Conservation (phyloP, 192 early-diverging fungal genomes). For the Thoreauomyces humboldtii region DNA sequence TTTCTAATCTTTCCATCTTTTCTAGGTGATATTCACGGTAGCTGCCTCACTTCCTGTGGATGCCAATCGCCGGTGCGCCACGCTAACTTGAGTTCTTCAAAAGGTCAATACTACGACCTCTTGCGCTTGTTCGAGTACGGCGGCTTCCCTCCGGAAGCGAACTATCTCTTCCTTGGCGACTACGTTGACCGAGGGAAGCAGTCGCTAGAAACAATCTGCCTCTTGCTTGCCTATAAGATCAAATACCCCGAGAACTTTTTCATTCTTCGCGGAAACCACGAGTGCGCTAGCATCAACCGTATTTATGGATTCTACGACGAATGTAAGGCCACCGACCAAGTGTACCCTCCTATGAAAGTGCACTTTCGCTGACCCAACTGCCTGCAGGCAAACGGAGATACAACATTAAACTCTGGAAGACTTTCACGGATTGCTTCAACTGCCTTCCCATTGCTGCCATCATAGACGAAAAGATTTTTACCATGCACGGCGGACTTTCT, state of each 20-base stretch:
- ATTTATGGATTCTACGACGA: constrained; percentile 99
- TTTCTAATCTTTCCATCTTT: too few species aligned
- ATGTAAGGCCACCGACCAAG: constrained; percentile 53
- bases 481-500: constrained; percentile 97
- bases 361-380: neutral
- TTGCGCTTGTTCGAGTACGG: constrained; percentile 89
- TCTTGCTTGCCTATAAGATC: constrained; percentile 94
- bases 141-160: constrained; percentile 87
- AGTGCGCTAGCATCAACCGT: constrained; percentile 88
- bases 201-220: constrained; percentile 88
- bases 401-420: constrained; percentile 99
- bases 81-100: too few species aligned
- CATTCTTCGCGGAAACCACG: constrained; percentile 94
- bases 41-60: too few species aligned
- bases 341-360: neutral
- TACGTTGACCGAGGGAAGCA: constrained; percentile 98
- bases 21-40: constrained; percentile 92
- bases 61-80: too few species aligned
- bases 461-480: constrained; percentile 97
- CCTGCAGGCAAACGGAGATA: constrained; percentile 85
- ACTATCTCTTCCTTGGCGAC: constrained; percentile 91
- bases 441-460: constrained; percentile 96
- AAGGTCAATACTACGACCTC: constrained; percentile 92
- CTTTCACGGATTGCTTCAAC: constrained; percentile 99
- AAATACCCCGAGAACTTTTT: constrained; percentile 98